Evolutionary conservation across 1,284 basidiomycete species (phyloP).

Genomic region (Ganoderma boninense): DNA sequence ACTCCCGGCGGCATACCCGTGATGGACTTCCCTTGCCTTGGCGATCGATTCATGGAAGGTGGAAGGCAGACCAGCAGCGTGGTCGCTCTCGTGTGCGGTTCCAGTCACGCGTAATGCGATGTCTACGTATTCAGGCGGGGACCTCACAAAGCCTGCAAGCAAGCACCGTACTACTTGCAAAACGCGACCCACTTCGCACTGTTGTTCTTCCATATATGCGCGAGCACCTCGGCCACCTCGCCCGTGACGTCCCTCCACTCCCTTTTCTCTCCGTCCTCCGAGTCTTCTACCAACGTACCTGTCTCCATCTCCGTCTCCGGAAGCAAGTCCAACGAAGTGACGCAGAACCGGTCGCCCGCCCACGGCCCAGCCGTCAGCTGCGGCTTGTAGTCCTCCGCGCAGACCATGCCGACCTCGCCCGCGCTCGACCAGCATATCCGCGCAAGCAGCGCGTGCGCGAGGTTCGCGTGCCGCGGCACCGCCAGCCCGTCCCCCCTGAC

Average conservation of each 20-base stretch:
- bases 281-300: background rate
- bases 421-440: slow-evolving; percentile 22
- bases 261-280: background rate
- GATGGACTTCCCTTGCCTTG: slow-evolving; percentile 10
- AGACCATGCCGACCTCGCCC: slow-evolving; percentile 8
- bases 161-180: slow-evolving; percentile 1
- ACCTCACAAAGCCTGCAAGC: background rate
- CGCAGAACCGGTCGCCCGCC: slow-evolving; percentile 25
- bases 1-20: slow-evolving; percentile 25
- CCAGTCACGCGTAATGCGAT: background rate
- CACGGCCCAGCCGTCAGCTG: slow-evolving; percentile 15
- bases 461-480: slow-evolving; percentile 13
- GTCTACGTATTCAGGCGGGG: background rate
- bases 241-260: slow-evolving; percentile 20
- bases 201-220: slow-evolving; percentile 19
- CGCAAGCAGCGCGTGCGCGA: slow-evolving; percentile 20
- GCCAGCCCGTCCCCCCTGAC: slow-evolving; percentile 19
- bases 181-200: background rate
- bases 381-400: slow-evolving; percentile 5
- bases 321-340: slow-evolving; percentile 12
- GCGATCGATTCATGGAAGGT: background rate
- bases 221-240: slow-evolving; percentile 14
- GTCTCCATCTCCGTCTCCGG: slow-evolving; percentile 3
- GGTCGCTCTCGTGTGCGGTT: background rate
- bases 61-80: background rate